These are phyloP conservation scores for Betula pendula DNA, from an alignment of 306 rosid species.

Conservation along the genomic window DNA sequence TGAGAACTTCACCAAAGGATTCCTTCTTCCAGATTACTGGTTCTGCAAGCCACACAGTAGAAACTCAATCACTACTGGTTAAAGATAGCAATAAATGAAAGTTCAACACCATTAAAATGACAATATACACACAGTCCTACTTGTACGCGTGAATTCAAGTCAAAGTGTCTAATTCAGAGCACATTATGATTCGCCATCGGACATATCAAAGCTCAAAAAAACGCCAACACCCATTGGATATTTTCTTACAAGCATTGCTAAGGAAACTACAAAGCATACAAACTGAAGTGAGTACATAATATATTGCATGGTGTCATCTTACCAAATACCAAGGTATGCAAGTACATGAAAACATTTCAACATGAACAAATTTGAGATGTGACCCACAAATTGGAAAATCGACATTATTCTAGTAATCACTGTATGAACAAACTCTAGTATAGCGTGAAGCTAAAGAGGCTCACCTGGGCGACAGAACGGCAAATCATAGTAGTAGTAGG, in stretches of 20 bases:
- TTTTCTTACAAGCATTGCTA: neutral
- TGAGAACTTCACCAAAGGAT: conserved; percentile 83
- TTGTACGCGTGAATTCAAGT: neutral
- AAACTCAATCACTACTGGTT: conserved; percentile 5
- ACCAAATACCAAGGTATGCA: no score
- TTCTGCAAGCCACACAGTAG: conserved; percentile 47
- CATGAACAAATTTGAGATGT: no score
- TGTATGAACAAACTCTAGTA: neutral
- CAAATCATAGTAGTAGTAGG: conserved; percentile 74
- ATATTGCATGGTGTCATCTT: neutral
- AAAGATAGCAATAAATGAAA: neutral
- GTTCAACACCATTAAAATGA: neutral
- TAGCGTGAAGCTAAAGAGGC: conserved; percentile 24
- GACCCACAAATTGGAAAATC: no score
- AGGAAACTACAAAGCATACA: neutral
- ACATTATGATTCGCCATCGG: neutral
- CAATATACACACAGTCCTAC: neutral
- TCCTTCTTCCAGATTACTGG: conserved; percentile 67
- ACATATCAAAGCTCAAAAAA: neutral
- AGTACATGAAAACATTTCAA: no score
- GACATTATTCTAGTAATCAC: no score
- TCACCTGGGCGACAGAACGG: conserved; percentile 89
- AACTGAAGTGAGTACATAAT: neutral
- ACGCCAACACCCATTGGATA: neutral
- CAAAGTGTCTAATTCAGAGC: neutral